Evolutionary conservation across 192 early-diverging fungal species (phyloP), one percentile per base, ranked within the genome.

Genomic region (Linnemannia elongata): DNA sequence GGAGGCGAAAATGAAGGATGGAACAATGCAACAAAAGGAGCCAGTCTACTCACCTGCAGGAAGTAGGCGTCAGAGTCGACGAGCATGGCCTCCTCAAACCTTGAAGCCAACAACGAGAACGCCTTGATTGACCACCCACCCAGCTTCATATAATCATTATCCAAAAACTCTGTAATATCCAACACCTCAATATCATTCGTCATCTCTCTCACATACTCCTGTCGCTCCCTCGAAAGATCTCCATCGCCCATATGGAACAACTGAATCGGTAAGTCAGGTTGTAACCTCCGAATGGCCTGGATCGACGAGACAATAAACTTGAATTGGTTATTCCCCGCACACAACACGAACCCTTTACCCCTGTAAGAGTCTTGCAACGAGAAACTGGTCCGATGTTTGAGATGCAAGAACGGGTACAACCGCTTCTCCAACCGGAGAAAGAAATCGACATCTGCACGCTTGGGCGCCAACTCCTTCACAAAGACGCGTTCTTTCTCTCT

Each of bases 21-120:
- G 78, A 8, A 92, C 93, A 88, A 82, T 20, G 77, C 77, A 17
- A 77, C 82, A 41, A 92, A 41, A 92, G 82, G 66, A 92, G 91
- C 88, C 74, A 39, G 87, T 49, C 18, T 49, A 52, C 47, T n/a
- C 63, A 82, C 74, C 49, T 42, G 80, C 30, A 95, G 77, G 72
- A 94, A 93, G 30, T 91, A 78, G 0, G 90, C 94, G 76, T 95
- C 94, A 15, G 94, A 88, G 82, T 95, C 94, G 66, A 94, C 85
- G 60, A 95, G 52, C 38, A 95, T 93, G 8, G 83, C 89, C n/a
- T 94, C 83, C 60, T 77, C 49, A 88, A 94, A 95, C 35, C 80
- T 79, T 8, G 91, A 89, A 3, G 92, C 92, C 47, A 95, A 69
- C 10, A 95, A 39, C 0, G 94, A 88, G 87, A 89, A 95, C 3